Percentiles rank a stretch among this genome's conserved stretches.
Conservation (phyloP, 2,329 filamentous ascomycete genomes). For the Diplodia mutila region DNA sequence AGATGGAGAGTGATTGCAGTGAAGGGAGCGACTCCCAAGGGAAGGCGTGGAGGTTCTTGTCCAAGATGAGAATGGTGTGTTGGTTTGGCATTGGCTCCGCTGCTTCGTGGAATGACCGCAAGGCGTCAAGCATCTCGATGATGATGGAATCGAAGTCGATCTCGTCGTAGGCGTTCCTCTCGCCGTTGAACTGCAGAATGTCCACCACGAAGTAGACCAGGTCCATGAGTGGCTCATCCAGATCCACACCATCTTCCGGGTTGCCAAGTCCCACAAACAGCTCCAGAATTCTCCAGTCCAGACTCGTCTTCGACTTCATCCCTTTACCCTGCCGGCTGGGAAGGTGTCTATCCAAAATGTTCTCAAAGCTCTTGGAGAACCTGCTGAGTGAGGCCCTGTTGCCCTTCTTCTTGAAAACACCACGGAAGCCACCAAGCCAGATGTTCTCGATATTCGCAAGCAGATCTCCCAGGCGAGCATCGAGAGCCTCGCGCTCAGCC, state of each 20-base stretch:
- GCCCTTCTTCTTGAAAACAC: slow-evolving; percentile 78
- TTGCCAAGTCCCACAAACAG: slow-evolving; percentile 86
- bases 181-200: slow-evolving; percentile 93
- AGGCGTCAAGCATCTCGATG: slow-evolving; percentile 81
- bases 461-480: slow-evolving; percentile 75
- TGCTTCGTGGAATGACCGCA: slow-evolving; percentile 73
- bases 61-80: slow-evolving; percentile 87
- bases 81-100: slow-evolving; percentile 38
- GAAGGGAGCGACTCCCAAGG: slow-evolving; percentile 96
- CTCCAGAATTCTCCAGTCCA: slow-evolving; percentile 75
- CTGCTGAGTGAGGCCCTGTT: slow-evolving; percentile 68
- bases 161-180: slow-evolving; percentile 95
- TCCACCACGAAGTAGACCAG: slow-evolving; percentile 95
- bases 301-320: slow-evolving; percentile 50
- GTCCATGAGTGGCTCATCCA: slow-evolving; percentile 89
- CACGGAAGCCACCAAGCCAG: slow-evolving; percentile 94
- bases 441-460: slow-evolving; percentile 85
- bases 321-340: slow-evolving; percentile 75
- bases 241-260: slow-evolving; percentile 67
- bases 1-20: slow-evolving; percentile 77
- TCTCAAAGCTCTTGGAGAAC: slow-evolving; percentile 78
- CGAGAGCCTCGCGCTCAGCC: slow-evolving; percentile 79
- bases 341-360: slow-evolving; percentile 79
- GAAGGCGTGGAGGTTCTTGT: slow-evolving; percentile 87
- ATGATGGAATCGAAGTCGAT: slow-evolving; percentile 94